Percentiles rank a stretch among this genome's conserved stretches.
Evolutionary conservation across 805 yeast genomes (phyloP).

Genomic region (Alloascoidea hylecoeti): DNA sequence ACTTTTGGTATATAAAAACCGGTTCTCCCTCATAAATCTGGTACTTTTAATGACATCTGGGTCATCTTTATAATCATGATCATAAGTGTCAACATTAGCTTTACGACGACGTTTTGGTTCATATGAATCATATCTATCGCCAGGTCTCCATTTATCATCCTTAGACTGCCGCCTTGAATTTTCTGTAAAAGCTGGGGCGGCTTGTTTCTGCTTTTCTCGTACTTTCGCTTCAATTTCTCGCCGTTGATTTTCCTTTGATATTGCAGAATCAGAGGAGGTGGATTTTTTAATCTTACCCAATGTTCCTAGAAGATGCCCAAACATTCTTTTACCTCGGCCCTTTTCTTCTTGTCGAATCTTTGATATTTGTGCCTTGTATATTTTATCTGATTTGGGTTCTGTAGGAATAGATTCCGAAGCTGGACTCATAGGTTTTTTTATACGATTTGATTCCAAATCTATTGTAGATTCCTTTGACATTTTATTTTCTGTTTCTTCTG

Average conservation of each 20-base stretch:
- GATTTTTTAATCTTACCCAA: conserved; percentile 3
- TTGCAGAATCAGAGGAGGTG: too few species aligned
- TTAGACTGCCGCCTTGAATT: neutral
- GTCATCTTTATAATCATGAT: neutral
- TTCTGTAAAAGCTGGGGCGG: neutral
- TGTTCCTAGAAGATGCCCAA: conserved; percentile 8
- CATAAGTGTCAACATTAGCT: too few species aligned
- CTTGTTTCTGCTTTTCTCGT: conserved; percentile 2
- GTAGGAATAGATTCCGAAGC: too few species aligned
- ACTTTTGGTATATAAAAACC: conserved; percentile 5
- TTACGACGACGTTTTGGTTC: conserved; percentile 4
- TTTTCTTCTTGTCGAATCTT: conserved; percentile 1
- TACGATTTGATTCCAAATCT: neutral
- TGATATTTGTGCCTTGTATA: neutral
- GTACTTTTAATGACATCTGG: neutral
- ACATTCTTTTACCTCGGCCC: conserved; percentile 7
- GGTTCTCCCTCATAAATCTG: conserved; percentile 3
- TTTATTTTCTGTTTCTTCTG: conserved; percentile 6
- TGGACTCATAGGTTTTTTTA: too few species aligned
- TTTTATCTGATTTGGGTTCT: too few species aligned
- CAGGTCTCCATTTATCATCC: conserved; percentile 2
- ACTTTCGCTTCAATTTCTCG: conserved; percentile 3
- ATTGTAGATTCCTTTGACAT: conserved; percentile 2
- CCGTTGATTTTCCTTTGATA: neutral
- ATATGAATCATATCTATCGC: too few species aligned